A percentile compares a stretch with the other conserved stretches of the same genome.
Conservation (phyloP, 1,284 basidiomycete species). For the Coniferiporia weirii region DNA sequence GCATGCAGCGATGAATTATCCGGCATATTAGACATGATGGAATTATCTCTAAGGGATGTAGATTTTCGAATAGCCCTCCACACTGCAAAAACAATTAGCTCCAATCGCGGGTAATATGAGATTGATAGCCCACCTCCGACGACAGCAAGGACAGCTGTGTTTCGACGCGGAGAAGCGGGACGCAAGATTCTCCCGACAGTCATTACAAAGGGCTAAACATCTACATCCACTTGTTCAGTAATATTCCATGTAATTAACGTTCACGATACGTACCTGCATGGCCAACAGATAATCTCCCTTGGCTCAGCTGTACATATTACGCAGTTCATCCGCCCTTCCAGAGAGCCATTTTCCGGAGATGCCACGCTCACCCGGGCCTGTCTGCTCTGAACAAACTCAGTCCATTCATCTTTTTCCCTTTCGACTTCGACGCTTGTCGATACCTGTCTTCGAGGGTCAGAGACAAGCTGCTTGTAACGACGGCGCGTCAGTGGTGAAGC, state of each 20-base stretch:
- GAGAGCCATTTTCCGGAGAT: conserved; percentile 8
- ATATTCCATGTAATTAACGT: background rate
- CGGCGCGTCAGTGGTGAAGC: conserved; percentile 43
- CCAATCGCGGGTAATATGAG: background rate
- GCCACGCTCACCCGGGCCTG: conserved; percentile 19
- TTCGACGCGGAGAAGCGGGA: conserved; percentile 56
- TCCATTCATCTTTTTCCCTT: conserved; percentile 24
- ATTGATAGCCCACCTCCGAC: conserved; percentile 46
- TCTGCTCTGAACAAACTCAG: conserved; percentile 23
- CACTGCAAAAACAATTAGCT: conserved; percentile 34
- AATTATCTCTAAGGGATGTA: conserved; percentile 46
- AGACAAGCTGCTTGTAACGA: conserved; percentile 36
- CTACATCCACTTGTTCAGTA: conserved; percentile 29
- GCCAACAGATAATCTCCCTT: conserved; percentile 73
- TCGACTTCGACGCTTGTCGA: conserved; percentile 12
- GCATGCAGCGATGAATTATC: background rate
- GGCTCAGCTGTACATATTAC: conserved; percentile 70
- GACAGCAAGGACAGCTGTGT: conserved; percentile 71
- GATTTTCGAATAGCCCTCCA: conserved; percentile 70
- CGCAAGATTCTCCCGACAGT: conserved; percentile 64
- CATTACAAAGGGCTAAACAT: conserved; percentile 68
- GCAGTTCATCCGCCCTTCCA: conserved; percentile 45
- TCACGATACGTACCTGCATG: conserved; percentile 53
- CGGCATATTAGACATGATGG: background rate
- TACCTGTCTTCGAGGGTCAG: conserved; percentile 16